phyloP scores from a whole-genome alignment of 192 early-diverging fungal species.

The Cetraspora pellucida region DNA sequence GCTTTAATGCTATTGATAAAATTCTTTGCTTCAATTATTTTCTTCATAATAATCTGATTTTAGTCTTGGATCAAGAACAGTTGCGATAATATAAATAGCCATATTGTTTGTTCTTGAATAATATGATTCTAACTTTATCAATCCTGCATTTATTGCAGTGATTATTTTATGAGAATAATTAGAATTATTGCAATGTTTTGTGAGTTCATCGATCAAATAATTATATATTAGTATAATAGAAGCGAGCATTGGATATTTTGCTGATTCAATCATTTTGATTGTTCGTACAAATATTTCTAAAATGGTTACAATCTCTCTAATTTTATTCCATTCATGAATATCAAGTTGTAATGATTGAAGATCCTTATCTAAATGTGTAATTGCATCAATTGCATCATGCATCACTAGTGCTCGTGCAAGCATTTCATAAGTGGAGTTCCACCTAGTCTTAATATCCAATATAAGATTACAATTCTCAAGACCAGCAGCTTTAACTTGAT shows the following conservation, averaged over 20 bases:
- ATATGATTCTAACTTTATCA: background rate
- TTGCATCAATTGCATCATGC: too few species aligned
- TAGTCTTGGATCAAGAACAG: background rate
- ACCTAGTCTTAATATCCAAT: background rate
- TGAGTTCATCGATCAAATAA: conserved; percentile 8
- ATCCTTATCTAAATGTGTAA: too few species aligned
- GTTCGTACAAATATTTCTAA: background rate
- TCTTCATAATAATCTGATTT: conserved; percentile 10
- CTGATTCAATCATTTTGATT: background rate
- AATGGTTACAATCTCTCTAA: too few species aligned
- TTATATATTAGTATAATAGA: conserved; percentile 5
- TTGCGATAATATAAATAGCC: background rate
- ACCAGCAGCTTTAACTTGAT: background rate
- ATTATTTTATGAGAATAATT: background rate
- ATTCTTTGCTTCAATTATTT: background rate
- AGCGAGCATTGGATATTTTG: conserved; percentile 14
- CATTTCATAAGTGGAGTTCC: conserved; percentile 5
- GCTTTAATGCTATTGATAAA: background rate
- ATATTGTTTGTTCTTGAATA: background rate
- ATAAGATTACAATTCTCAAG: background rate
- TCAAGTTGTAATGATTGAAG: too few species aligned
- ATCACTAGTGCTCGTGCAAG: background rate
- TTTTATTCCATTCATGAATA: too few species aligned
- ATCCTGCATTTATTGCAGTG: background rate
- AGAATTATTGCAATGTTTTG: conserved; percentile 1